These are phyloP conservation scores for Barnettozyma vustinii DNA, from an alignment of 805 yeast species.

Conservation along the genomic window DNA sequence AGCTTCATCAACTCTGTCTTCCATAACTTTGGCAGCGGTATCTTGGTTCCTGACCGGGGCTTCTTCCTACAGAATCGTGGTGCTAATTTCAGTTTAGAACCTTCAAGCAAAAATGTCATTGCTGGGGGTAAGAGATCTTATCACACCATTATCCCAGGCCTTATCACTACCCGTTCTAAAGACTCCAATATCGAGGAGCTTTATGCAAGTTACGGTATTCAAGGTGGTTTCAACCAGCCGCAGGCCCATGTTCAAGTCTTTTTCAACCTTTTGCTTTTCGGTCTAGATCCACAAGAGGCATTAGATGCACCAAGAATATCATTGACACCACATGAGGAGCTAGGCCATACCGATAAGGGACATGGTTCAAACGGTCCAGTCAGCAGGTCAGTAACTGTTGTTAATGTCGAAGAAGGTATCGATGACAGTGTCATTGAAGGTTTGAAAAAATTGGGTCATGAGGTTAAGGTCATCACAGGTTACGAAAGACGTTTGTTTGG, in stretches of 20 bases:
- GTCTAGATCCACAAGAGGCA: constrained; percentile 65
- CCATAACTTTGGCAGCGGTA: constrained; percentile 63
- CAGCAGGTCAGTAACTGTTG: constrained; percentile 50
- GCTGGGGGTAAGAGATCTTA: constrained; percentile 72
- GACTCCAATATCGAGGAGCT: constrained; percentile 34
- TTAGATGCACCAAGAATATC: constrained; percentile 73
- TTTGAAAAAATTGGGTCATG: constrained; percentile 53
- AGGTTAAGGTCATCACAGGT: constrained; percentile 39
- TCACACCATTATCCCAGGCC: constrained; percentile 80
- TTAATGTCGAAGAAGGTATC: constrained; percentile 63
- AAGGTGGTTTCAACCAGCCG: constrained; percentile 88
- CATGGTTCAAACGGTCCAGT: constrained; percentile 62
- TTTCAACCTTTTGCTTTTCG: constrained; percentile 57
- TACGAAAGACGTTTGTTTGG: constrained; percentile 45
- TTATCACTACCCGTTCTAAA: constrained; percentile 49
- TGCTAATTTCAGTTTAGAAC: constrained; percentile 60
- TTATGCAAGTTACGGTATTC: constrained; percentile 72
- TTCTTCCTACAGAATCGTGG: constrained; percentile 75
- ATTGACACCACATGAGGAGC: constrained; percentile 46
- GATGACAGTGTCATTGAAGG: constrained; percentile 38
- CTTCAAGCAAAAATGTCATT: constrained; percentile 51
- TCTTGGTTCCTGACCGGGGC: constrained; percentile 59
- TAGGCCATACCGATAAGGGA: constrained; percentile 42
- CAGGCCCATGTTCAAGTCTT: constrained; percentile 80
- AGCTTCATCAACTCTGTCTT: constrained; percentile 76